Percentiles rank a stretch among this genome's conserved stretches.
Evolutionary conservation across 495 filamentous ascomycete genomes (phyloP).

Genomic region (Aspergillus funiculosus): DNA sequence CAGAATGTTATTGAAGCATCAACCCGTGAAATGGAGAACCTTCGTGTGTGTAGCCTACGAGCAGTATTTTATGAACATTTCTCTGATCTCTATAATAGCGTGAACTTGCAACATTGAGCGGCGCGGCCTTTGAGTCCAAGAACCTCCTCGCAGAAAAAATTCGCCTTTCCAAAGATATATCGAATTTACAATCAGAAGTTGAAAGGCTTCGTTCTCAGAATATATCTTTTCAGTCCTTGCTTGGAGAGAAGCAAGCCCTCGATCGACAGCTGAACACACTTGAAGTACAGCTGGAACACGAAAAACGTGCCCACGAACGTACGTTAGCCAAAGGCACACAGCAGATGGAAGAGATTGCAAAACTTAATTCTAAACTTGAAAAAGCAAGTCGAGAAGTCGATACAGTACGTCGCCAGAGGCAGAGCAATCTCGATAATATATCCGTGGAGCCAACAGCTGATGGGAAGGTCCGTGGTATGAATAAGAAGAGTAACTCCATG

Average conservation of each 20-base stretch:
- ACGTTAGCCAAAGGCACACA: conserved; percentile 46
- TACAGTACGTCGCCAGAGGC: conserved; percentile 30
- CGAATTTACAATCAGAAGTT: conserved; percentile 65
- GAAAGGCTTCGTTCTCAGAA: conserved; percentile 71
- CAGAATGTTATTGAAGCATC: conserved; percentile 53
- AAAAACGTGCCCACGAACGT: conserved; percentile 63
- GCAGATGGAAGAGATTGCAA: conserved; percentile 41
- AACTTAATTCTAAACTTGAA: conserved; percentile 37
- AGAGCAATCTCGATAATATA: background rate
- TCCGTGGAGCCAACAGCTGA: conserved; percentile 39
- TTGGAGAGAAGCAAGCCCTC: conserved; percentile 69
- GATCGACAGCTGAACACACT: conserved; percentile 67
- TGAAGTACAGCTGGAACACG: conserved; percentile 73
- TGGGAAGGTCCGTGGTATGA: conserved; percentile 49
- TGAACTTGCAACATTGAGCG: conserved; percentile 59
- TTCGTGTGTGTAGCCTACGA: conserved; percentile 51
- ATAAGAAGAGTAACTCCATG: conserved; percentile 57
- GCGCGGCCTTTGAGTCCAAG: conserved; percentile 57
- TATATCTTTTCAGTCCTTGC: conserved; percentile 54
- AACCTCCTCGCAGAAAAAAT: conserved; percentile 73
- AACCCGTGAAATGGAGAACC: conserved; percentile 55
- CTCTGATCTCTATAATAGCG: conserved; percentile 38
- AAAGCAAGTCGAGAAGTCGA: conserved; percentile 38
- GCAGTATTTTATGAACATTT: background rate
- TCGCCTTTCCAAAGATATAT: conserved; percentile 63